Evolutionary conservation across 306 rosid species (phyloP), one percentile per base, ranked within the genome.

Genomic region (Bauhinia variegata): DNA sequence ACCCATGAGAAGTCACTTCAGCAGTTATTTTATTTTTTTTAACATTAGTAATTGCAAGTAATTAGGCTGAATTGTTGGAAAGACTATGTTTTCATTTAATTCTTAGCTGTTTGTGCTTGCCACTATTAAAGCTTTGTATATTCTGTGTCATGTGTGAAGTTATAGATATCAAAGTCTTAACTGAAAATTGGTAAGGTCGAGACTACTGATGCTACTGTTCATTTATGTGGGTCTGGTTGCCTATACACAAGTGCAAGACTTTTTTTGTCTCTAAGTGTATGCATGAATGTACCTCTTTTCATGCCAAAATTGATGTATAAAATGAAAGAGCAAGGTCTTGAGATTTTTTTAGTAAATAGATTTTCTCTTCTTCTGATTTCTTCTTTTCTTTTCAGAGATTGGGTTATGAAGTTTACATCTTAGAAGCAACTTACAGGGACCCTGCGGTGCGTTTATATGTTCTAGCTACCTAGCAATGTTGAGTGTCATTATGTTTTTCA

Each of bases 341-440:
- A 68, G 47, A 51, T 65, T 37, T 77, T 16, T 28, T 49, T 53
- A 54, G 67, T 64, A 69, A 16, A 78, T 44, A 2, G 37, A 14
- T 58, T 77, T 77, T 11, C 70, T 74, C 67, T 15, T 64, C 85
- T 89, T 63, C 83, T 65, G 57, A 5, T 52, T 51, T 53, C 58
- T 76, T 74, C 44, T 63, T 63, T 75, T 81, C 30, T 60, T 83
- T 75, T 69, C 89, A 93, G 99, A 90, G 97, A 80, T 86, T 82
- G 63, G 99, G 99, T 4, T 93, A 90, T 36, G 99, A 93, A 82
- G 99, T 93, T 47, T 90, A 90, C 83, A 77, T 93, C 72, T 81
- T 90, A 62, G 99, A 93, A 85, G 99, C 97, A 58, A 63, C 96
- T 12, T 93, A 93, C 79, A 93, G 84, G 84, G 99, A 93, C 75